Conservation (phyloP, 768 basidiomycete species). For the Kwoniella sp. region DNA sequence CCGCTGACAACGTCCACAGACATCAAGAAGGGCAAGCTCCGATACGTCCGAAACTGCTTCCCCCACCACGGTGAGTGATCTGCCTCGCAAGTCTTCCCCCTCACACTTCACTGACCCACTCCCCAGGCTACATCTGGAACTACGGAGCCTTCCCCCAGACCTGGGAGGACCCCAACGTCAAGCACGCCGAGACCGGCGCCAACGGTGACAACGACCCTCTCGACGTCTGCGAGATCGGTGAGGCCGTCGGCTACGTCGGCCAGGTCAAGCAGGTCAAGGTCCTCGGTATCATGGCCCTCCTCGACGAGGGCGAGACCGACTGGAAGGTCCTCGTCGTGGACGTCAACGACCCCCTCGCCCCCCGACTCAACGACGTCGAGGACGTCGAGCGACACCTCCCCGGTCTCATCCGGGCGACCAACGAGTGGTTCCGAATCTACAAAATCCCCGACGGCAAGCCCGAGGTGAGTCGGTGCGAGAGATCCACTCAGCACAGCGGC, state of each 20-base stretch:
- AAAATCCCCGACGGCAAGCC: conserved; percentile 53
- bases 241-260: conserved; percentile 92
- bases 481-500: not conserved
- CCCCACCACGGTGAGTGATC: conserved; percentile 86
- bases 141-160: conserved; percentile 99
- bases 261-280: conserved; percentile 99
- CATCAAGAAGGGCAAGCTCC: conserved; percentile 90
- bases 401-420: conserved; percentile 91
- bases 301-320: conserved; percentile 99
- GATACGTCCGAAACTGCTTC: conserved; percentile 99
- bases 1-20: conserved; percentile 48
- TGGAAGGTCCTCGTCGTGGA: conserved; percentile 99
- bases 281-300: conserved; percentile 98
- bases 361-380: conserved; percentile 96
- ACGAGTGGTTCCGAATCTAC: conserved; percentile 86
- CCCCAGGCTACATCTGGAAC: conserved; percentile 79
- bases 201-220: conserved; percentile 99
- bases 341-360: conserved; percentile 87
- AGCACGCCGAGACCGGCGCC: conserved; percentile 95
- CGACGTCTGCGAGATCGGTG: conserved; percentile 99
- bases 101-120: not conserved
- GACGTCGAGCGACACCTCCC: conserved; percentile 98
- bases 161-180: conserved; percentile 87
- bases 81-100: no score
- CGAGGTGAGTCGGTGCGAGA: conserved; percentile 33